A percentile compares a stretch with the other conserved stretches of the same genome.
Conservation (phyloP, 306 rosid genomes). For the Cucumis melo region DNA sequence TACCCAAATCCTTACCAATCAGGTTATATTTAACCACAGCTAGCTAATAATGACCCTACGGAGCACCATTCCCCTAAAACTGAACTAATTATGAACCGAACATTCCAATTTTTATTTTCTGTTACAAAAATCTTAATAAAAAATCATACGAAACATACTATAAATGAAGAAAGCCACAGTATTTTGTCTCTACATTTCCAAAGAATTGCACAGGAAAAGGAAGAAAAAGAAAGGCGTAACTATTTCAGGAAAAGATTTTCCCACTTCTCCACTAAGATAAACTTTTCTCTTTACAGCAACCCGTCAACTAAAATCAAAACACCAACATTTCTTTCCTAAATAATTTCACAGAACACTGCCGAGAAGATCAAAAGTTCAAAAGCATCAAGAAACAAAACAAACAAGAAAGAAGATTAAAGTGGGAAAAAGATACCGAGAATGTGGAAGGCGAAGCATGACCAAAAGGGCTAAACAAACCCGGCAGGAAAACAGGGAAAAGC, state of each 20-base stretch:
- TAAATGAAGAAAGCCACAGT: not conserved
- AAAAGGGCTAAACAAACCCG: constrained; percentile 54
- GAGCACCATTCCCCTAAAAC: not conserved
- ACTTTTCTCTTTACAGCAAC: not conserved
- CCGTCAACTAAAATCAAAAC: not conserved
- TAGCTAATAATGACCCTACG: not conserved
- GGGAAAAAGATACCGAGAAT: constrained; percentile 34
- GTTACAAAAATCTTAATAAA: not conserved
- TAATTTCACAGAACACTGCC: not conserved
- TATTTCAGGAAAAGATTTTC: not conserved
- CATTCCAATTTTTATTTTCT: not conserved
- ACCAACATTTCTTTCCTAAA: not conserved
- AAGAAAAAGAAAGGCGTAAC: not conserved
- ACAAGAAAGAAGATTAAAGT: not conserved
- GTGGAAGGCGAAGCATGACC: constrained; percentile 43
- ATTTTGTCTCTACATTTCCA: not conserved
- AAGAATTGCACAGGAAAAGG: not conserved
- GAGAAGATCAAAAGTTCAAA: not conserved
- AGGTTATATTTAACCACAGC: not conserved
- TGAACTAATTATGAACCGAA: not conserved
- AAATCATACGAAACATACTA: not conserved
- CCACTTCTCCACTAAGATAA: not conserved
- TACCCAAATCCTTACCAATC: not conserved
- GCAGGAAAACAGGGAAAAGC: constrained; percentile 41
- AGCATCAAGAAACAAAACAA: not conserved